Evolutionary conservation across 176 grass and related monocot genomes (phyloP).

Genomic region (Eragrostis nindensis): DNA sequence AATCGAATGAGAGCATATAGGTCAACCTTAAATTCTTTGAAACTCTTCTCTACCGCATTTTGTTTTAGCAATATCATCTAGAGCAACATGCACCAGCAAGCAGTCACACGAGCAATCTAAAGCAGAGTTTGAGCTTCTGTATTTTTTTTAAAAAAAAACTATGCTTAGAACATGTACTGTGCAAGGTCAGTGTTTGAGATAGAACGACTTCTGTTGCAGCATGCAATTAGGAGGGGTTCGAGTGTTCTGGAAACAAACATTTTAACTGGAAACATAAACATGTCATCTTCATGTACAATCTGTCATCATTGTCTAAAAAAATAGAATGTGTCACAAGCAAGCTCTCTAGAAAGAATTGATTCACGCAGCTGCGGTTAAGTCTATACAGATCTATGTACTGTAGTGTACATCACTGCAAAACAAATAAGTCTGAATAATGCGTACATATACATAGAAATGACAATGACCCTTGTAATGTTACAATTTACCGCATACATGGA

Average conservation of each 20-base stretch:
- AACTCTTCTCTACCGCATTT: no score
- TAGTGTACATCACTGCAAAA: neutral
- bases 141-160: no score
- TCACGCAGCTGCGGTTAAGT: neutral
- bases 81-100: no score
- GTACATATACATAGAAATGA: neutral
- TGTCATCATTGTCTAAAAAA: no score
- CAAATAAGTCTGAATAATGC: neutral
- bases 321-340: neutral
- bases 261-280: neutral
- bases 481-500: constrained; percentile 21
- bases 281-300: neutral
- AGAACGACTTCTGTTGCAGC: neutral
- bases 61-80: no score
- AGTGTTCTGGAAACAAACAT: no score
- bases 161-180: no score
- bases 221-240: no score
- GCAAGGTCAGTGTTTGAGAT: neutral
- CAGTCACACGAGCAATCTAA: no score
- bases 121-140: no score
- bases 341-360: neutral
- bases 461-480: neutral
- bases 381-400: neutral
- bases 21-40: no score
- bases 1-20: no score